Evolutionary conservation across 208 protist species (phyloP).

Genomic region (Acanthamoeba triangularis): DNA sequence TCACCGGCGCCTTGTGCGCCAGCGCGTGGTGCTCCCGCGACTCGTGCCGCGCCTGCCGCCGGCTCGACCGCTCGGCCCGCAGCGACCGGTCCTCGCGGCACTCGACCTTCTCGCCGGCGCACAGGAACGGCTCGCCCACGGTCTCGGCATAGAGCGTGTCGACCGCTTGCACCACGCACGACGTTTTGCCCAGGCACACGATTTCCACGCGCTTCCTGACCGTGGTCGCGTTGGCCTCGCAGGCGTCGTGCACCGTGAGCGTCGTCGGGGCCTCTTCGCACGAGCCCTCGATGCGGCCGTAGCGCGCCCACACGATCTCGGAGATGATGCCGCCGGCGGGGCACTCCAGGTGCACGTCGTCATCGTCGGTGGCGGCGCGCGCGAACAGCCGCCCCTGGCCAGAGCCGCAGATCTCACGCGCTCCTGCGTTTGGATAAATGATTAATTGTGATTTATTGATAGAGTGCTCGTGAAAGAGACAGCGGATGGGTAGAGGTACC

Average conservation of each 20-base stretch:
- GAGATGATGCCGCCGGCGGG: constrained; percentile 52
- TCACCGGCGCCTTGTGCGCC: neutral
- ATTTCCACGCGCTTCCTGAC: neutral
- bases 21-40: neutral
- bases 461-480: too few species aligned
- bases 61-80: neutral
- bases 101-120: neutral
- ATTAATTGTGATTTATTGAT: too few species aligned
- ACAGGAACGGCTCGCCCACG: constrained; percentile 4
- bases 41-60: neutral
- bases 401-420: neutral
- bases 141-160: constrained; percentile 23
- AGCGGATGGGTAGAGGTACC: neutral
- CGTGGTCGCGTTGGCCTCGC: neutral
- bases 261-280: too few species aligned
- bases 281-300: constrained; percentile 43
- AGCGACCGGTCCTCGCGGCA: constrained; percentile 6
- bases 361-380: neutral
- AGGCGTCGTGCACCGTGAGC: neutral
- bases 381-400: constrained; percentile 4
- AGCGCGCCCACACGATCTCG: constrained; percentile 26
- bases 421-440: too few species aligned
- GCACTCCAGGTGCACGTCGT: constrained; percentile 11
- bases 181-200: constrained; percentile 6
- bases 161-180: neutral